Evolutionary conservation across 208 protist genomes (phyloP), one percentile per base, ranked within the genome.

Genomic region (Balamuthia mandrillaris): DNA sequence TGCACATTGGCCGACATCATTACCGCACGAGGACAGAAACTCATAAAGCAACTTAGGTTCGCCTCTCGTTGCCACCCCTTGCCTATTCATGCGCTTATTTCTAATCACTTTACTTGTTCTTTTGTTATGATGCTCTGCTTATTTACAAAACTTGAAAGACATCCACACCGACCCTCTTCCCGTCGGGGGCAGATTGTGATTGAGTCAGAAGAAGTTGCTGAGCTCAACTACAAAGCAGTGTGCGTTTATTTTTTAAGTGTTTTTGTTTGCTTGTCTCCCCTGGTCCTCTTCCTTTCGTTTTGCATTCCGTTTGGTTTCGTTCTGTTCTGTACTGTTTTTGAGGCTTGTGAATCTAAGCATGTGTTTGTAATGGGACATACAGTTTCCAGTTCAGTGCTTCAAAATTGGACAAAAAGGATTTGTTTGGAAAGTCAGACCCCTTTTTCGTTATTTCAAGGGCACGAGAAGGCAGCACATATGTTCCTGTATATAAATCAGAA

Each of bases 391-490:
- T 82, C 5, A 61, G 14, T 24, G 86, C 54, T 35, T 27, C 51
- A 14, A 18, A 66, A 9, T 49, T 89, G 3, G 87, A 89, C 54
- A 89, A 89, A 44, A 90, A 90, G 49, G 87, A 87, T 49, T 63
- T 90, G 0, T 87, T 88, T 42, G 70, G 65, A 24, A 86, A 87
- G 39, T 68, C 31, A 24, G 65, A 87, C 27, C 39, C 66, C 16
- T 68, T 52, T 16, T 65, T 84, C 29, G 70, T 72, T 39, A 87
- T 87, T 35, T 65, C 33, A 5, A 42, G 68, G 2, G 65, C 44
- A 29, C 18, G n/a, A n/a, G 86, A 29, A 9, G 42, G 87, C 60
- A 16, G 78, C 18, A 33, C 42, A 1, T 85, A 65, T 52, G 29
- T 31, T 7, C 52, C 85, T 1, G 3, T 47, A 10, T 70, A 90